Conservation (phyloP, 352 stramenopile genomes). For the Pythium myriotylum region DNA sequence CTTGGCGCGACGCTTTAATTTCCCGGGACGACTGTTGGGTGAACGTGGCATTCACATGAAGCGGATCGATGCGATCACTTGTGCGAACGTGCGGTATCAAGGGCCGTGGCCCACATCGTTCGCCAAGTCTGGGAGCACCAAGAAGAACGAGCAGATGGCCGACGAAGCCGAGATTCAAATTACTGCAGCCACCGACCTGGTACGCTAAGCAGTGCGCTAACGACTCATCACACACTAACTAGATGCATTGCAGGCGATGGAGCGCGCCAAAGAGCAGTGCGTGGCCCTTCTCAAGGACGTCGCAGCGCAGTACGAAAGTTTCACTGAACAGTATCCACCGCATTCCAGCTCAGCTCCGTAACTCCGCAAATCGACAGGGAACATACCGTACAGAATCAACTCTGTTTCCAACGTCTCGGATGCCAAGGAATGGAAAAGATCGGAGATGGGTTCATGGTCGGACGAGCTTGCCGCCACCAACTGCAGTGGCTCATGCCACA, state of each 20-base stretch:
- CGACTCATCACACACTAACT: not conserved
- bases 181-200: conserved; percentile 22
- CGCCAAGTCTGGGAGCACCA: not conserved
- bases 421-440: conserved; percentile 11
- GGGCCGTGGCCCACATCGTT: conserved; percentile 52
- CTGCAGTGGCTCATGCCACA: conserved; percentile 4
- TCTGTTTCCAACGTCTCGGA: too few relatives aligned
- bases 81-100: conserved; percentile 24
- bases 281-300: conserved; percentile 15
- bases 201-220: conserved; percentile 2
- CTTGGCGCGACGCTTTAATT: conserved; percentile 56
- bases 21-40: conserved; percentile 61
- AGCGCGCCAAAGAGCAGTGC: conserved; percentile 27
- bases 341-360: not conserved
- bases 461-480: conserved; percentile 10
- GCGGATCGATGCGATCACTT: conserved; percentile 48
- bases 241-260: conserved; percentile 7
- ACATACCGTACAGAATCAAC: too few relatives aligned
- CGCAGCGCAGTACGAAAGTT: conserved; percentile 8
- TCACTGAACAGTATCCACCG: conserved; percentile 2
- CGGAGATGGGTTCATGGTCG: conserved; percentile 12
- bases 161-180: conserved; percentile 26
- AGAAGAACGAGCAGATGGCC: conserved; percentile 3
- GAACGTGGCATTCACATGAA: conserved; percentile 69
- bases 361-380: too few relatives aligned